Conservation (phyloP, 257 asterid species). For the Knoxia roxburghii region DNA sequence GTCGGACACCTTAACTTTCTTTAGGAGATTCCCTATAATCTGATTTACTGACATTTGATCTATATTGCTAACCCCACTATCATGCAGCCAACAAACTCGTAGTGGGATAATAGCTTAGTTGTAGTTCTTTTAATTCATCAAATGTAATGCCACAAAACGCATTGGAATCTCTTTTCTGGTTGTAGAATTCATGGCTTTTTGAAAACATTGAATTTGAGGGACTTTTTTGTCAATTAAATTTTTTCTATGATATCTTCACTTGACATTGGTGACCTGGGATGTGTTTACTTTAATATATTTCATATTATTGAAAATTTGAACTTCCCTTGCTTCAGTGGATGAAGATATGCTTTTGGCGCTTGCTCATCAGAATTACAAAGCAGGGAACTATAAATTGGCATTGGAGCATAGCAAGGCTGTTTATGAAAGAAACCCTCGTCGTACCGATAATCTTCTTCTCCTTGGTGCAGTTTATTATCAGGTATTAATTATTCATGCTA, state of each 20-base stretch:
- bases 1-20: too few relatives aligned
- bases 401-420: constrained; percentile 87
- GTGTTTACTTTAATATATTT: neutral
- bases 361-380: constrained; percentile 90
- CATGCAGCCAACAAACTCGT: too few relatives aligned
- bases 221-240: neutral
- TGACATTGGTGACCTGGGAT: neutral
- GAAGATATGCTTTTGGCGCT: constrained; percentile 73
- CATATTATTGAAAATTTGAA: constrained; percentile 5
- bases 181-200: too few relatives aligned
- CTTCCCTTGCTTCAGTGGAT: constrained; percentile 51
- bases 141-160: too few relatives aligned
- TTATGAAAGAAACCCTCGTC: constrained; percentile 72
- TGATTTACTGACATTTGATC: too few relatives aligned
- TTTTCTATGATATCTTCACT: neutral
- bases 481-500: constrained; percentile 31
- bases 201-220: too few relatives aligned
- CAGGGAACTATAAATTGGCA: constrained; percentile 83
- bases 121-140: too few relatives aligned
- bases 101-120: too few relatives aligned
- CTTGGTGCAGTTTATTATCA: constrained; percentile 89
- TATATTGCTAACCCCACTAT: neutral
- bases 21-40: neutral
- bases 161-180: too few relatives aligned
- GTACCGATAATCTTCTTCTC: constrained; percentile 95